Conservation (phyloP, 2,329 filamentous ascomycete species). For the Magnaporthiopsis poae region DNA sequence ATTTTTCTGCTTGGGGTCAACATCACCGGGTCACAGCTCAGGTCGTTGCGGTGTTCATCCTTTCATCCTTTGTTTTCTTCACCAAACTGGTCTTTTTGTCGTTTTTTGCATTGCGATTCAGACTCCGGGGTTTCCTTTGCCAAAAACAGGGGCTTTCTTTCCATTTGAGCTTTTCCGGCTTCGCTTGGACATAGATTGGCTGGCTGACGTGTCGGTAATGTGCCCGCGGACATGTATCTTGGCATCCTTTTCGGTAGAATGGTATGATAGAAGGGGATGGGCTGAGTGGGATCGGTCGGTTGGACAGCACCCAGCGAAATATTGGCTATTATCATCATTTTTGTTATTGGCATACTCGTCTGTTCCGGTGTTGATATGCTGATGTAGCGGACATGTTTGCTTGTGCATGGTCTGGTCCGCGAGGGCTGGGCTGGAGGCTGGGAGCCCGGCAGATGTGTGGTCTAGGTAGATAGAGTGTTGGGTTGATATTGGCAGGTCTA, state of each 20-base stretch:
- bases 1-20: background rate
- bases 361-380: too few species aligned
- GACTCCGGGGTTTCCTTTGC: background rate
- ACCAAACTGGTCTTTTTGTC: background rate
- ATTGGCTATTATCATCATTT: background rate
- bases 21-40: background rate
- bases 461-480: too few species aligned
- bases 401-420: too few species aligned
- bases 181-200: background rate
- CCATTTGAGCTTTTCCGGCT: background rate
- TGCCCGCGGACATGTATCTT: background rate
- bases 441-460: too few species aligned
- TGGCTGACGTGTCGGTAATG: background rate
- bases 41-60: background rate
- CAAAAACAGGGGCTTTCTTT: background rate
- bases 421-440: too few species aligned
- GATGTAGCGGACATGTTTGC: too few species aligned
- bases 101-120: background rate
- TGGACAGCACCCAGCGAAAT: background rate
- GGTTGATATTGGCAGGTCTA: too few species aligned
- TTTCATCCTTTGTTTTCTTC: background rate
- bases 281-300: background rate
- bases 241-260: background rate
- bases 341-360: too few species aligned
- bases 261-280: background rate